Conservation (phyloP, 352 stramenopile genomes). For the Globisporangium cederbergense region DNA sequence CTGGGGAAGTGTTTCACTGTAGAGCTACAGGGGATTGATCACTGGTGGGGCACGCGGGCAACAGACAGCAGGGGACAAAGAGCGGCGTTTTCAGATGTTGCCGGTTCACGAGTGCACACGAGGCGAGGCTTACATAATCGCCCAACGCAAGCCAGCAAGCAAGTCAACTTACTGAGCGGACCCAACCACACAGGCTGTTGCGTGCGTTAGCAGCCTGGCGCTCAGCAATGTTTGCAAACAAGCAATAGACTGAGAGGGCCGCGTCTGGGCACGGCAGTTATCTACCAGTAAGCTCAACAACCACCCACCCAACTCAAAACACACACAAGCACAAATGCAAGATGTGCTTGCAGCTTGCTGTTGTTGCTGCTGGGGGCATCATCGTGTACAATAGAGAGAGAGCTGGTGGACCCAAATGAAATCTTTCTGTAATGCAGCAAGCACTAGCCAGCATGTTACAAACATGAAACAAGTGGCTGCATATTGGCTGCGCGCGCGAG, state of each 20-base stretch:
- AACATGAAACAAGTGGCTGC: slow-evolving; percentile 4
- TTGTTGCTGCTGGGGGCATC: background rate
- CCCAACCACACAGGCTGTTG: background rate
- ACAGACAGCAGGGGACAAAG: too few relatives aligned
- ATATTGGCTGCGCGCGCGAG: background rate
- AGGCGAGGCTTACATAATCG: background rate
- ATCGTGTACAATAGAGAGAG: background rate
- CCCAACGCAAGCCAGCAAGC: background rate
- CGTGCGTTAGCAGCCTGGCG: too few relatives aligned
- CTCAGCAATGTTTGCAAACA: background rate
- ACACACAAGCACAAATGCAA: background rate
- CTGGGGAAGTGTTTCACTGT: slow-evolving; percentile 6
- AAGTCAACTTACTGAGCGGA: background rate
- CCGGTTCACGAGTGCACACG: background rate
- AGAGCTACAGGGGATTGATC: background rate
- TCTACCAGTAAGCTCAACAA: slow-evolving; percentile 2
- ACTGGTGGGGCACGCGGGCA: background rate
- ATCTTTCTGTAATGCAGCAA: slow-evolving; percentile 7
- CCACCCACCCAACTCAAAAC: background rate
- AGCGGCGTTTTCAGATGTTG: background rate
- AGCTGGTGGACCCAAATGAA: background rate
- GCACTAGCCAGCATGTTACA: slow-evolving; percentile 1
- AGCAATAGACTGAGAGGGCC: background rate
- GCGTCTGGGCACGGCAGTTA: background rate
- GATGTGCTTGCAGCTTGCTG: background rate